Percentiles rank a stretch among this genome's conserved stretches.
Conservation (phyloP, 331 rosid genomes). For the Phaseolus coccineus region DNA sequence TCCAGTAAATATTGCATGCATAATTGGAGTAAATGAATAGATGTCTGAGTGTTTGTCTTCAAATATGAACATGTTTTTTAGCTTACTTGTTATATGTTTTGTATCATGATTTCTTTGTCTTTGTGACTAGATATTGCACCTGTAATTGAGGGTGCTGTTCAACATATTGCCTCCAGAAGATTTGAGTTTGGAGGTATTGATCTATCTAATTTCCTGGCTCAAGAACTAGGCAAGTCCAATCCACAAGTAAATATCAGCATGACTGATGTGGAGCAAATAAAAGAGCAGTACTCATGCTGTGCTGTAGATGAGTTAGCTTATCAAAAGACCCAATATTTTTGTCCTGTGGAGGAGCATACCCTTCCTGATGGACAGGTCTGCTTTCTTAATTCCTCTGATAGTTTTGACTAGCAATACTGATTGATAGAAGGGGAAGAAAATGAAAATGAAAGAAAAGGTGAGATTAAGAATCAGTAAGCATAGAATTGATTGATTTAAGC, state of each 20-base stretch:
- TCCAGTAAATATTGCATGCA: conserved; percentile 18
- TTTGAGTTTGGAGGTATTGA: conserved; percentile 90
- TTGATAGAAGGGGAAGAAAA: conserved; percentile 12
- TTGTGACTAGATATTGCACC: conserved; percentile 86
- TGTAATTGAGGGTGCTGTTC: conserved; percentile 95
- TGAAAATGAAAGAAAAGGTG: conserved; percentile 27
- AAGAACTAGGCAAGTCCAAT: conserved; percentile 83
- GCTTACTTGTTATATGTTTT: conserved; percentile 1
- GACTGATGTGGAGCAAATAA: conserved; percentile 84
- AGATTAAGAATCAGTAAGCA: not conserved
- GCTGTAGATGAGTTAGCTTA: conserved; percentile 94
- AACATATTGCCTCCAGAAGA: conserved; percentile 91
- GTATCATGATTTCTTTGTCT: conserved; percentile 12
- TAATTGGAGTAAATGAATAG: not conserved
- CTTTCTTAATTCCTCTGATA: conserved; percentile 28
- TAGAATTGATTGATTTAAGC: conserved; percentile 23
- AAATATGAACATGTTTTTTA: not conserved
- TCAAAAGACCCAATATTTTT: conserved; percentile 59
- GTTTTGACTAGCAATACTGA: conserved; percentile 2
- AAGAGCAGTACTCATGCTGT: conserved; percentile 81
- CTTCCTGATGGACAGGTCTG: conserved; percentile 60
- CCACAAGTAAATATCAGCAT: conserved; percentile 68
- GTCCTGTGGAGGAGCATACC: conserved; percentile 64
- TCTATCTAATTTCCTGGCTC: conserved; percentile 80
- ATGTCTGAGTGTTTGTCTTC: conserved; percentile 11